Evolutionary conservation across 306 rosid species (phyloP), one percentile per base, ranked within the genome.

Genomic region (Cicer judaicum): DNA sequence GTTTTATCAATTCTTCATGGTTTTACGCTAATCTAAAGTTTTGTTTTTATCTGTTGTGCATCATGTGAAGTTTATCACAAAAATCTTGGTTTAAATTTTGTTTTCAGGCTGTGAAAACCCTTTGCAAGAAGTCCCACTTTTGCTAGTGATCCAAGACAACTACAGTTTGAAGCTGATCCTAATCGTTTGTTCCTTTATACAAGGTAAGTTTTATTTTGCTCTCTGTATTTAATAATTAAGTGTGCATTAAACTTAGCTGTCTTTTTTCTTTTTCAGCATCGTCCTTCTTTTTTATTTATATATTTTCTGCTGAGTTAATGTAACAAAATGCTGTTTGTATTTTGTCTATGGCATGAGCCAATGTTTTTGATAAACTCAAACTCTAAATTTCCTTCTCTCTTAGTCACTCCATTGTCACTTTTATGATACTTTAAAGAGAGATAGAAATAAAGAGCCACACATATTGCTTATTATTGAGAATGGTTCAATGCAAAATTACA

Each of bases 151-250:
- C 96, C 95, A 16, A 86, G 86, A 76, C 86, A 78, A 52, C 74
- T 86, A 41, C 96, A 91, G 71, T 84, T 84, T 65, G 95, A 91
- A 75, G 88, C 84, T 41, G 96, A 94, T 84, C 85, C 87, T 53
- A 94, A 90, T 53, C 90, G 97, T 21, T 72, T 94, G 76, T 90
- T 94, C 85, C 91, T 94, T 52, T 94, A 73, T 81, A 87, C 96
- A 79, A 84, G 98, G 98, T 88, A 60, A 42, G 68, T 73, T 7
- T 14, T 75, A 38, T 73, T 68, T 34, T 65, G 59, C 75, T 62
- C 60, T 70, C 44, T 24, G 9, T 9, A 8, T 70, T 72, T 74
- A 54, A 42, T 16, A 24, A 48, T 15, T 70, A 21, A 65, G 40
- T 6, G 24, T 36, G 73, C 75, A 42, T 36, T 56, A 38, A 64